Evolutionary conservation across 306 rosid genomes (phyloP), one percentile per base, ranked within the genome.

Genomic region (Pachyrhizus erosus): DNA sequence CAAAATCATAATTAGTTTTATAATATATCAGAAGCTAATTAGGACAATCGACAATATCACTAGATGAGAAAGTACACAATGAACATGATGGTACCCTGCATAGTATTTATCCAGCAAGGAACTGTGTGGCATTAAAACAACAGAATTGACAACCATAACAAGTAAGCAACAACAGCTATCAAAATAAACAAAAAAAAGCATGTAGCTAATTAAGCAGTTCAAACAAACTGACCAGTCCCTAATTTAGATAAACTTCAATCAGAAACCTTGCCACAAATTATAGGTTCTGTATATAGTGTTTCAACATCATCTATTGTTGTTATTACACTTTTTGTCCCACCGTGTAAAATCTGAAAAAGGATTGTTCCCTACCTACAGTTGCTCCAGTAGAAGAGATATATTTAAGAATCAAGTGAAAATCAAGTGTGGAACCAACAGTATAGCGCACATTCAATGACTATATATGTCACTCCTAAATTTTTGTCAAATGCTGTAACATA

Each of bases 1-100:
- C 21, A 81, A 49, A 58, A 27, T 73, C 54, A 84, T 7, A 29
- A 79, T 26, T 58, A 80, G 39, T 46, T 71, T 57, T 60, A 48
- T 46, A 46, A 21, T 18, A 49, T 68, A 73, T 24, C 57, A 62
- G 55, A 81, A 48, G 29, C 46, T 37, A 62, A 73, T 61, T 73
- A 61, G 67, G 37, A 23, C 26, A 48, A 33, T 80, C 66, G 61
- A 23, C 46, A 73, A 46, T 45, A 42, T n/a, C 62, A 70, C 58
- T 8, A 31, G 51, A 80, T 57, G 71, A 70, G 49, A 39, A 70
- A 58, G 39, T 42, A 57, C 4, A 29, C 49, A 57, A 69, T 14
- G 62, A 80, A 58, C 31, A 20, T 29, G n/a, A 57, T 39, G 61
- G 26, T 11, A 70, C 54, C 12, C 7, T 26, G 67, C 46, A 23